phyloP scores from a whole-genome alignment of 257 asterid genomes.

The Coffea canephora region DNA sequence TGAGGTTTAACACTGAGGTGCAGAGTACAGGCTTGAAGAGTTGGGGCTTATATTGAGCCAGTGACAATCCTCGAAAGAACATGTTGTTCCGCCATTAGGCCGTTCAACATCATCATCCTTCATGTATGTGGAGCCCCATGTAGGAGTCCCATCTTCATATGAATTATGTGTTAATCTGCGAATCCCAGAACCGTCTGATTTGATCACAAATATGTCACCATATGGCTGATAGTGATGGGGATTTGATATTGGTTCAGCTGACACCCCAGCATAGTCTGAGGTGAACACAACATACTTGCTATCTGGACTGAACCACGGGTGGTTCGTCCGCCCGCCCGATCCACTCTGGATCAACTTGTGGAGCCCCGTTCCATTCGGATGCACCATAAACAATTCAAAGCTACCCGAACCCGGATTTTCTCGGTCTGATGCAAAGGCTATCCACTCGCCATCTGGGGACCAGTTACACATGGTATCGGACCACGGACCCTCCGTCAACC shows the following conservation, averaged over 20 bases:
- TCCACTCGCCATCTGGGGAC: conserved; percentile 93
- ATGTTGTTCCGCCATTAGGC: conserved; percentile 50
- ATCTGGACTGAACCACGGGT: conserved; percentile 90
- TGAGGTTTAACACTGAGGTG: background rate
- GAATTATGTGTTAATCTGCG: conserved; percentile 72
- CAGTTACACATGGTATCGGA: conserved; percentile 89
- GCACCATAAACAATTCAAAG: conserved; percentile 66
- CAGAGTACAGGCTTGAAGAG: background rate
- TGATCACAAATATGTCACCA: conserved; percentile 73
- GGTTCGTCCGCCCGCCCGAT: conserved; percentile 74
- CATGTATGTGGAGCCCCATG: conserved; percentile 63
- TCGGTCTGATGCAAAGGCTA: conserved; percentile 77
- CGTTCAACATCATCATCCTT: conserved; percentile 43
- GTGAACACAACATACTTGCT: conserved; percentile 66
- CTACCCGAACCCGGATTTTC: conserved; percentile 79
- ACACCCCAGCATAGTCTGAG: conserved; percentile 79
- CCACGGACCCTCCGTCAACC: conserved; percentile 76
- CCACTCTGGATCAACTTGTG: conserved; percentile 78
- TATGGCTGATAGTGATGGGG: conserved; percentile 88
- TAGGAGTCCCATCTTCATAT: conserved; percentile 79
- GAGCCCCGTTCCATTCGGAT: conserved; percentile 80
- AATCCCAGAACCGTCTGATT: conserved; percentile 59
- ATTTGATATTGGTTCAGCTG: conserved; percentile 85
- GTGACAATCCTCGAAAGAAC: conserved; percentile 71
- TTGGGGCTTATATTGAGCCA: conserved; percentile 48